A percentile compares a stretch with the other conserved stretches of the same genome.
Evolutionary conservation across 768 basidiomycete species (phyloP).

Genomic region (Pleurotus ostreatus): DNA sequence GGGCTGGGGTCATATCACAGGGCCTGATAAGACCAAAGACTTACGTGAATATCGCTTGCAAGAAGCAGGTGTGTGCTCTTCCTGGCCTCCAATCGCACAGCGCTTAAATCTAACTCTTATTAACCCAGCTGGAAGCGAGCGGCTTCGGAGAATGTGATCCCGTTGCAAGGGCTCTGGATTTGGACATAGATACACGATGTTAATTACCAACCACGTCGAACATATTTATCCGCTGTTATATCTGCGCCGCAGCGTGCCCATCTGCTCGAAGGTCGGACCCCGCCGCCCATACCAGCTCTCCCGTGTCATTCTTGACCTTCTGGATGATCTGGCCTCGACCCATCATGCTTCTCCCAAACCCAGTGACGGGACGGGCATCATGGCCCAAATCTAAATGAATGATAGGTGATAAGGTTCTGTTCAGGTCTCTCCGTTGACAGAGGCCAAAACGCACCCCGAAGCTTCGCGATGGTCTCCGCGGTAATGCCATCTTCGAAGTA

Average conservation of each 20-base stretch:
- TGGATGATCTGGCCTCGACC: conserved; percentile 92
- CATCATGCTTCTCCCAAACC: conserved; percentile 61
- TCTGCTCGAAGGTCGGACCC: conserved; percentile 89
- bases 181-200: no score
- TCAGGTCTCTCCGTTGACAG: neutral
- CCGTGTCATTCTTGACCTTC: conserved; percentile 59
- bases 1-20: conserved; percentile 84
- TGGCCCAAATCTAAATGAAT: conserved; percentile 78
- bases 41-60: conserved; percentile 75
- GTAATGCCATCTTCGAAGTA: conserved; percentile 86
- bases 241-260: conserved; percentile 84
- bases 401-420: conserved; percentile 2
- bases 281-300: conserved; percentile 87
- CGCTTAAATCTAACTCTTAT: conserved; percentile 5
- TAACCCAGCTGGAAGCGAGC: conserved; percentile 54
- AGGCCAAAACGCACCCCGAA: conserved; percentile 49
- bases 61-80: conserved; percentile 48
- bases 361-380: conserved; percentile 59
- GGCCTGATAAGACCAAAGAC: conserved; percentile 77
- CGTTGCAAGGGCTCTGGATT: no score
- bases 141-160: conserved; percentile 61
- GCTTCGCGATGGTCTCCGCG: conserved; percentile 53
- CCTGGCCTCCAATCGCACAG: neutral
- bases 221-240: conserved; percentile 35
- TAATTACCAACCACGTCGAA: neutral